A percentile compares a stretch with the other conserved stretches of the same genome.
Conservation (phyloP, 2,329 filamentous ascomycete species). For the Fusarium xylarioides region DNA sequence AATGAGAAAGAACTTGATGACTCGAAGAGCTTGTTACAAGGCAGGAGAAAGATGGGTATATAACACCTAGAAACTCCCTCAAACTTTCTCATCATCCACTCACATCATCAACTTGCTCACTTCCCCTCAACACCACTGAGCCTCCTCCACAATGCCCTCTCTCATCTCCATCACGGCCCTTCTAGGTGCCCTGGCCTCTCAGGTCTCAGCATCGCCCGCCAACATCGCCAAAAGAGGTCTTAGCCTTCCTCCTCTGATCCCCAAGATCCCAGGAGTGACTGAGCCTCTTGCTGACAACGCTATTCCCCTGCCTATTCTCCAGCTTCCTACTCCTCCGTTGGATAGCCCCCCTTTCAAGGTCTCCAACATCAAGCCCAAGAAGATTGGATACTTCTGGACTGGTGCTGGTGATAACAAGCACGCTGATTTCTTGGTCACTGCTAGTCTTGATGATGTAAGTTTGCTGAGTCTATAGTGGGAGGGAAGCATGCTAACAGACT, state of each 20-base stretch:
- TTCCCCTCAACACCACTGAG: neutral
- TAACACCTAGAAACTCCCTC: conserved; percentile 34
- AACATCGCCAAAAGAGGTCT: conserved; percentile 36
- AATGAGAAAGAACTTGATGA: neutral
- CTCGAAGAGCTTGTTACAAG: neutral
- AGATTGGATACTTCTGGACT: conserved; percentile 73
- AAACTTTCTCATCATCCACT: conserved; percentile 27
- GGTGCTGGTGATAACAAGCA: conserved; percentile 68
- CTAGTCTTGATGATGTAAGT: conserved; percentile 65
- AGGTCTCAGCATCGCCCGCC: conserved; percentile 24
- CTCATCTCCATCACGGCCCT: conserved; percentile 32
- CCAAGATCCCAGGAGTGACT: conserved; percentile 66
- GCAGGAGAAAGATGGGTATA: conserved; percentile 11
- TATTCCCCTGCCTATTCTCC: conserved; percentile 66
- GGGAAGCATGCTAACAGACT: neutral
- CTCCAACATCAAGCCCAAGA: conserved; percentile 69
- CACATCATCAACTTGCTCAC: conserved; percentile 36
- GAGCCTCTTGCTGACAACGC: conserved; percentile 60
- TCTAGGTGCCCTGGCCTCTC: conserved; percentile 25
- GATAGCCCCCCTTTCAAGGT: conserved; percentile 61
- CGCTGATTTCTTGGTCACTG: conserved; percentile 67
- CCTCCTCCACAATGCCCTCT: conserved; percentile 25
- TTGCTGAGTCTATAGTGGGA: accelerated
- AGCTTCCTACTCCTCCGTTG: conserved; percentile 67
- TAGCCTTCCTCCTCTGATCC: conserved; percentile 65